A percentile compares a stretch with the other conserved stretches of the same genome.
Evolutionary conservation across 129 eudicot genomes (phyloP).

Genomic region (Logfia minima): DNA sequence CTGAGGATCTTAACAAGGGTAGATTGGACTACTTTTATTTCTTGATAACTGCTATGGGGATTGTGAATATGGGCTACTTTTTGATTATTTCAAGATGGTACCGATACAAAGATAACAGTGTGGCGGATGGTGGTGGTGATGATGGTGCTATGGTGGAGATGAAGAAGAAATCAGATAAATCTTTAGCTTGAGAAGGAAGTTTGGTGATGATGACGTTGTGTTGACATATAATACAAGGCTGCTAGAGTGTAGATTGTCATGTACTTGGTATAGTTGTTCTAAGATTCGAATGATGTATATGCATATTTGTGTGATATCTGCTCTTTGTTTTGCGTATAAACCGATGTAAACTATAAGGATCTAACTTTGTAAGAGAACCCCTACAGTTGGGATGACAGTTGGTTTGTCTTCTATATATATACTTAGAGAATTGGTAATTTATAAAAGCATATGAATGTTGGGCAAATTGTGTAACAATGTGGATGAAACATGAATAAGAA

Average conservation of each 20-base stretch:
- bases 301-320: background rate
- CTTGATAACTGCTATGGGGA: slow-evolving; percentile 47
- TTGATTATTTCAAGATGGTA: slow-evolving; percentile 60
- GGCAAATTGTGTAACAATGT: too few relatives aligned
- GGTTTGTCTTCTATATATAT: background rate
- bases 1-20: slow-evolving; percentile 80
- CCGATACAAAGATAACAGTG: slow-evolving; percentile 48
- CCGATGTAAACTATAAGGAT: background rate
- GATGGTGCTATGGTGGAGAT: slow-evolving; percentile 24
- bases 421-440: background rate
- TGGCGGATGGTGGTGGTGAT: slow-evolving; percentile 9
- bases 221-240: slow-evolving; percentile 1
- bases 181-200: slow-evolving; percentile 22
- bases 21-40: slow-evolving; percentile 70
- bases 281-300: slow-evolving; percentile 7
- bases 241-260: slow-evolving; percentile 10
- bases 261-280: background rate
- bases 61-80: slow-evolving; percentile 52
- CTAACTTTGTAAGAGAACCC: background rate
- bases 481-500: too few relatives aligned
- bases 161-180: slow-evolving; percentile 38
- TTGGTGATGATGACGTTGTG: background rate
- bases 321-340: background rate
- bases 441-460: too few relatives aligned
- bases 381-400: background rate